These are phyloP conservation scores for Entelexis paramagnoliae DNA, from an alignment of 1,139 yeast genomes.

Conservation along the genomic window DNA sequence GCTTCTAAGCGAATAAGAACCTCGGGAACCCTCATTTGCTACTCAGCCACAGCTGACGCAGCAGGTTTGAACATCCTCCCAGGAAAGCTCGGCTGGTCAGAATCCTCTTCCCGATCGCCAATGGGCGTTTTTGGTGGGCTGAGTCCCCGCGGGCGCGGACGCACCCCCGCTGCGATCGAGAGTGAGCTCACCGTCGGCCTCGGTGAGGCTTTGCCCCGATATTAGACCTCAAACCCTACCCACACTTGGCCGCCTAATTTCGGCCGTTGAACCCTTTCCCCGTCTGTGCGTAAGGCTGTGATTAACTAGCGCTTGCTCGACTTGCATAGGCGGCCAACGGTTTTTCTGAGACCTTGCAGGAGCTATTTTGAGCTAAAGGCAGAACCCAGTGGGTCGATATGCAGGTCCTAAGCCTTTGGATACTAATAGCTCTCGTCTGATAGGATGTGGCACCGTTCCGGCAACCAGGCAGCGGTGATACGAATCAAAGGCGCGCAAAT, in stretches of 20 bases:
- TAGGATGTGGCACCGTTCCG: too few relatives aligned
- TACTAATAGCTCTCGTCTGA: too few relatives aligned
- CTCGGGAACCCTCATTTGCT: background rate
- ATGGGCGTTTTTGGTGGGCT: background rate
- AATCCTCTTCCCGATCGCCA: background rate
- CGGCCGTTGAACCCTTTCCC: background rate
- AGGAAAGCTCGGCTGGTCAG: too few relatives aligned
- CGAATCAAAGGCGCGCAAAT: too few relatives aligned
- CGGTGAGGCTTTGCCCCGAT: background rate
- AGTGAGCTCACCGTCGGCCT: background rate
- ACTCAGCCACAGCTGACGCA: slow-evolving; percentile 7
- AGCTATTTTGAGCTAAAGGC: too few relatives aligned
- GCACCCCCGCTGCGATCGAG: background rate
- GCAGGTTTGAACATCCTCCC: background rate
- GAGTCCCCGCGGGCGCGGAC: background rate
- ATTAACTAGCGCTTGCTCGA: background rate
- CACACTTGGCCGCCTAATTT: background rate
- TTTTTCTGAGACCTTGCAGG: background rate
- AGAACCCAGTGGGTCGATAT: too few relatives aligned
- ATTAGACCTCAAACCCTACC: background rate
- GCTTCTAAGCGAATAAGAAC: slow-evolving; percentile 7
- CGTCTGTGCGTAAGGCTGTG: background rate
- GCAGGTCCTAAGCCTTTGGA: too few relatives aligned
- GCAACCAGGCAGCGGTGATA: too few relatives aligned
- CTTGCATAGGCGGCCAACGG: background rate